Conservation (phyloP, 768 basidiomycete species). For the Tulasnella sp. region DNA sequence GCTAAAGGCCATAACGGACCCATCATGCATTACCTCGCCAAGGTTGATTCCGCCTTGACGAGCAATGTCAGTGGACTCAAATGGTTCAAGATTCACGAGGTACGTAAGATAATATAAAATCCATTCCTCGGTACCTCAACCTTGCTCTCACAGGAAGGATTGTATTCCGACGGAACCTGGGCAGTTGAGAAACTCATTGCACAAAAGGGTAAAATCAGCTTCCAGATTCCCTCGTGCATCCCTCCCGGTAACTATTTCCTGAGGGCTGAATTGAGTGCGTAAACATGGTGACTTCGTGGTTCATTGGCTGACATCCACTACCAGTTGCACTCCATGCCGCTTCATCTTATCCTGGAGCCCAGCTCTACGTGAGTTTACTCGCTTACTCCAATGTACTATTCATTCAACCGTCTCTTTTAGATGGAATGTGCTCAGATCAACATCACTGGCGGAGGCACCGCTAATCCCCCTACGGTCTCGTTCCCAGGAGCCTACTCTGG, state of each 20-base stretch:
- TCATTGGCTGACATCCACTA: neutral
- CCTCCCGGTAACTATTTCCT: slow-evolving; percentile 37
- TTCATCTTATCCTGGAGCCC: slow-evolving; percentile 29
- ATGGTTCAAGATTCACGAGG: slow-evolving; percentile 14
- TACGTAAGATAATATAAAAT: slow-evolving; percentile 10
- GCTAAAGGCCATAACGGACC: slow-evolving; percentile 38
- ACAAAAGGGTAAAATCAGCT: slow-evolving; percentile 40
- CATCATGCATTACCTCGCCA: slow-evolving; percentile 38
- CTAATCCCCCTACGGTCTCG: slow-evolving; percentile 16
- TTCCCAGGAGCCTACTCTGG: slow-evolving; percentile 20
- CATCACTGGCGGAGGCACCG: slow-evolving; percentile 27
- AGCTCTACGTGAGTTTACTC: slow-evolving; percentile 36
- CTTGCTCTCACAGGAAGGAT: slow-evolving; percentile 1
- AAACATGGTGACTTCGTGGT: no score
- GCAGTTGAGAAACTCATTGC: slow-evolving; percentile 36
- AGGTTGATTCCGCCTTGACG: slow-evolving; percentile 22
- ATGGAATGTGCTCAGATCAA: slow-evolving; percentile 31
- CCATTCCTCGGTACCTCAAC: neutral
- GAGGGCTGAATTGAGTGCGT: slow-evolving; percentile 37
- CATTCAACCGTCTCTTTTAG: slow-evolving; percentile 10
- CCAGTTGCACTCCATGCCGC: slow-evolving; percentile 12
- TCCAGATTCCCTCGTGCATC: slow-evolving; percentile 37
- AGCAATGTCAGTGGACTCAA: slow-evolving; percentile 27
- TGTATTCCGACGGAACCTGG: slow-evolving; percentile 26
- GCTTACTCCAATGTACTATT: neutral